Conservation (phyloP, 208 protist species). For the Crithidia brevicula region DNA sequence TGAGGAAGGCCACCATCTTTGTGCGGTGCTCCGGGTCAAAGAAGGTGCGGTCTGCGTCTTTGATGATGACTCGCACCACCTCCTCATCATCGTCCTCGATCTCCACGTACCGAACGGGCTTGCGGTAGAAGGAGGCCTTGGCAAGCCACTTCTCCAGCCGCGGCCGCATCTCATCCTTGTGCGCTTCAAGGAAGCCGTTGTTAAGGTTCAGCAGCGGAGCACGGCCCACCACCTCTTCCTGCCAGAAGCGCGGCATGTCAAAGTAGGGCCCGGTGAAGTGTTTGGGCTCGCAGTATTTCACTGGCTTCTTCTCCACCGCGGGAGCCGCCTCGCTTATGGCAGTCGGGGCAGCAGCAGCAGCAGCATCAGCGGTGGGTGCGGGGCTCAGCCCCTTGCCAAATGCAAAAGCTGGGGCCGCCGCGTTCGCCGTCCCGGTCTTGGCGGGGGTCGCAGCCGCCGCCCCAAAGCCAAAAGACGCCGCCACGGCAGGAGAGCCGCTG, state of each 20-base stretch:
- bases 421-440: neutral
- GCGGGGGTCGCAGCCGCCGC: neutral
- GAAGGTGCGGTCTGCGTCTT: conserved; percentile 90
- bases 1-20: conserved; percentile 79
- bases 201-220: conserved; percentile 84
- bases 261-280: conserved; percentile 86
- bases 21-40: conserved; percentile 70
- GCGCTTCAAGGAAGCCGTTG: conserved; percentile 76
- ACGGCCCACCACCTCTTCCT: conserved; percentile 69
- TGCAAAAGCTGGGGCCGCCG: conserved; percentile 7
- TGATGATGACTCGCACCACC: conserved; percentile 91
- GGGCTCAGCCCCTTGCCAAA: conserved; percentile 6
- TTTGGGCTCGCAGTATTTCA: conserved; percentile 61
- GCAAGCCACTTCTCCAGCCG: conserved; percentile 72
- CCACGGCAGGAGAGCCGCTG: neutral
- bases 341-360: neutral
- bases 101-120: conserved; percentile 75
- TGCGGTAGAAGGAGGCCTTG: conserved; percentile 62
- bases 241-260: conserved; percentile 84
- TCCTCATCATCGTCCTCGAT: conserved; percentile 87
- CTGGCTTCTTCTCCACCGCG: conserved; percentile 22
- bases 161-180: conserved; percentile 60
- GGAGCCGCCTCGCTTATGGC: conserved; percentile 5
- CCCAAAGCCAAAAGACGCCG: conserved; percentile 33
- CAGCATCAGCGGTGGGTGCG: neutral